These are phyloP conservation scores for Pseudogymnoascus sp. DNA, from an alignment of 2,329 filamentous ascomycete genomes.

Conservation along the genomic window DNA sequence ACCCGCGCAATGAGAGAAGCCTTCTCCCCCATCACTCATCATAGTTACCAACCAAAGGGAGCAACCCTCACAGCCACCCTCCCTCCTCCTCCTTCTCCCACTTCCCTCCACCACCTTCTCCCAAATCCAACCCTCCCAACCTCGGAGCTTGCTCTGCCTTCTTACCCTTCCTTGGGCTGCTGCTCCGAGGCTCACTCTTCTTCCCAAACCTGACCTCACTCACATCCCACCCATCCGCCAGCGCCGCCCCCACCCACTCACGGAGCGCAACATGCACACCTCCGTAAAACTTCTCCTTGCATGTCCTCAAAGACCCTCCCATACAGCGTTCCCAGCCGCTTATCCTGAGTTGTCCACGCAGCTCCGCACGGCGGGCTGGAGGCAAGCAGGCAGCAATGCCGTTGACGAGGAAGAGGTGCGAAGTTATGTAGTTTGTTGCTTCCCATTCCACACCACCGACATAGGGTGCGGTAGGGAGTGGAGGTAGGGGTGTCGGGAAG, in stretches of 20 bases:
- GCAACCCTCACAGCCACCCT: constrained; percentile 11
- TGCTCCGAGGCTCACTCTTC: constrained; percentile 39
- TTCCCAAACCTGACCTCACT: constrained; percentile 71
- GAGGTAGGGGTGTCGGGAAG: constrained; percentile 79
- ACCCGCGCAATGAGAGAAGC: background rate
- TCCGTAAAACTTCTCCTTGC: constrained; percentile 96
- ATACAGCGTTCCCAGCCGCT: constrained; percentile 90
- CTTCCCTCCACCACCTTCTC: constrained; percentile 32
- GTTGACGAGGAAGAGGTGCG: constrained; percentile 87
- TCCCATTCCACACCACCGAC: constrained; percentile 98
- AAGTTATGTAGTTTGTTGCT: constrained; percentile 90
- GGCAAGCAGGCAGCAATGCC: constrained; percentile 78
- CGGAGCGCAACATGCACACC: constrained; percentile 81
- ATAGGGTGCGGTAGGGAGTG: constrained; percentile 89
- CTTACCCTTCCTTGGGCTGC: constrained; percentile 31
- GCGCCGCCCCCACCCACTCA: constrained; percentile 82
- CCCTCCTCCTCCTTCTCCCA: constrained; percentile 11
- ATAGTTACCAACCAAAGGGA: background rate
- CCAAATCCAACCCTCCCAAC: constrained; percentile 50
- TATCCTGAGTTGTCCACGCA: constrained; percentile 69
- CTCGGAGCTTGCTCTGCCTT: constrained; percentile 50
- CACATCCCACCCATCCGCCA: constrained; percentile 82
- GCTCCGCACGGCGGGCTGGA: constrained; percentile 58
- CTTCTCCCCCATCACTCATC: background rate
- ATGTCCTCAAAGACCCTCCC: constrained; percentile 74